A percentile compares a stretch with the other conserved stretches of the same genome.
Conservation (phyloP, 2,329 filamentous ascomycete genomes). For the Pseudogymnoascus sp. region DNA sequence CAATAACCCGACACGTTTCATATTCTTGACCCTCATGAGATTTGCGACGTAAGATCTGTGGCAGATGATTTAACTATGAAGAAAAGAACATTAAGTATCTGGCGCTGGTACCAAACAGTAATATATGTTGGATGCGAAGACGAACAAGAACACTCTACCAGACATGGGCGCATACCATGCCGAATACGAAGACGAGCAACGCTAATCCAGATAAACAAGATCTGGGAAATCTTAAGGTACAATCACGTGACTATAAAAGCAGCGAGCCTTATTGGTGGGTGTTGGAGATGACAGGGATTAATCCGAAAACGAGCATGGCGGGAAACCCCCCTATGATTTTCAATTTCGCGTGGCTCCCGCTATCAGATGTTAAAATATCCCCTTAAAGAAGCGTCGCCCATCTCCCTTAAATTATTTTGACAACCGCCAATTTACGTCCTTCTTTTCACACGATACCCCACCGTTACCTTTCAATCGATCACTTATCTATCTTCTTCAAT, state of each 20-base stretch:
- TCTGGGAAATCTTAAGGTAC: neutral
- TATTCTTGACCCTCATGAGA: neutral
- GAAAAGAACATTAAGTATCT: neutral
- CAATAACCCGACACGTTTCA: neutral
- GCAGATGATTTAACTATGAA: neutral
- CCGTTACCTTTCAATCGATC: neutral
- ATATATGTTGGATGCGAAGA: neutral
- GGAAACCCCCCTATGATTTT: conserved; percentile 3
- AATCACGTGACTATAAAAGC: neutral
- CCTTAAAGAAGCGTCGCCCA: conserved; percentile 5
- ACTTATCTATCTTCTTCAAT: neutral
- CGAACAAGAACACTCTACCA: neutral
- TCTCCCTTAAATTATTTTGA: conserved; percentile 3
- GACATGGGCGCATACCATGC: neutral
- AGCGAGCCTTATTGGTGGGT: neutral
- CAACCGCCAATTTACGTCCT: conserved; percentile 5
- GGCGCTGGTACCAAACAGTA: neutral
- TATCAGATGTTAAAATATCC: conserved; percentile 10
- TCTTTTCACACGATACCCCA: conserved; percentile 5
- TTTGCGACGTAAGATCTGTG: neutral
- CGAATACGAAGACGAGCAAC: conserved; percentile 2
- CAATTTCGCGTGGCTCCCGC: conserved; percentile 8
- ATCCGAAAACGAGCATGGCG: neutral
- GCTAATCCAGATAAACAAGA: conserved; percentile 6
- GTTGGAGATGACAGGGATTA: neutral